Base-by-base conservation (phyloP, 768 basidiomycete genomes). In the Boletellus emodensis region DNA sequence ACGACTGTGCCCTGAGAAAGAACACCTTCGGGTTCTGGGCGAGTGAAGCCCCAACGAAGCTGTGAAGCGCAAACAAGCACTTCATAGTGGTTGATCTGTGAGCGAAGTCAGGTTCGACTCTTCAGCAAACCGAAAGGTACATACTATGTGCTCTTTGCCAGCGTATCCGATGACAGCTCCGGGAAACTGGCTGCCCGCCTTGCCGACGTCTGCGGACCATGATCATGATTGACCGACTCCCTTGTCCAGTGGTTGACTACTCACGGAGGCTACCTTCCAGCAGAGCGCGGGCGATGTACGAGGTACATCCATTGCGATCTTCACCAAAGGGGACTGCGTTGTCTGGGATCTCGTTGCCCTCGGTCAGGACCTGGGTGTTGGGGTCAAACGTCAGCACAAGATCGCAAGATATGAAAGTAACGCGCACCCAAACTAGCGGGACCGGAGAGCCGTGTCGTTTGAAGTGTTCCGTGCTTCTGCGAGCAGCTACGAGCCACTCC, bases 51-150 rank as follows among this genome's bases (percentile, higher is more conserved):
- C 66, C 66, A 67, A 9, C 62, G 68, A 17, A 68, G 60, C 40
- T 66, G 64, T 18, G 67, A 68, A 20, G 66, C 65, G 42, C 68
- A 67, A 5, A 72, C 70, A 6, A 71, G 66, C 32, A 71, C 63
- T 46, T 71, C 70, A 26, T 68, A 71, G 34, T 61, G 46, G 43
- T 52, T 26, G 20, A 71, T 58, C 70, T 71, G 42, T 3, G 5
- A 20, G 30, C 37, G 48, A 48, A 3, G 10, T 57, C 3, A 54
- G 44, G 30, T 8, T 40, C 7, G 22, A 36, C 33, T 30, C 26
- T 11, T 15, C 2, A 4, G 4, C 12, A 17, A 9, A 36, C 17
- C 35, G n/a, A 22, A 10, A 40, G 15, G 37, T 18, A 33, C 61
- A 32, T 54, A 71, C 70, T 3, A 62, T 59, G 48, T 60, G 62